Percentiles rank a stretch among this genome's conserved stretches.
Conservation (phyloP, 306 rosid genomes). For the Sicyos edulis region DNA sequence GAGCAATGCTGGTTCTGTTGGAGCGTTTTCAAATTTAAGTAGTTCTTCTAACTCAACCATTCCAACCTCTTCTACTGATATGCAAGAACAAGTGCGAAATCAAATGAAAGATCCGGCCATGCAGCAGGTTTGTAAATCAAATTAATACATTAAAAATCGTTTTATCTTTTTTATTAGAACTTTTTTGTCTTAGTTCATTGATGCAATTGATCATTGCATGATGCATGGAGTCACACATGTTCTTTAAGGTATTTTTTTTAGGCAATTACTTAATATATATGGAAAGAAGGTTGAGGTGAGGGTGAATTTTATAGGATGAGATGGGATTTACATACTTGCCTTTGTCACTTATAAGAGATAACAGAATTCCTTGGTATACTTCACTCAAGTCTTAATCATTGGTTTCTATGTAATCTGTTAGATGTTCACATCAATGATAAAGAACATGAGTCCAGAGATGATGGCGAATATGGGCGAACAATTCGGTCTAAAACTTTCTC, state of each 20-base stretch:
- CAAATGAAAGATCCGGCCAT: constrained; percentile 94
- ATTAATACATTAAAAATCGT: not conserved
- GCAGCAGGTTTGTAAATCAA: constrained; percentile 65
- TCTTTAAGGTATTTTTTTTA: no score
- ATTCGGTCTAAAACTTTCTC: constrained; percentile 80
- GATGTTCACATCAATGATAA: constrained; percentile 49
- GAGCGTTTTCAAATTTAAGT: constrained; percentile 31
- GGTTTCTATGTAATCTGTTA: no score
- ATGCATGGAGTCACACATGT: no score
- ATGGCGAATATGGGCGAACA: constrained; percentile 95
- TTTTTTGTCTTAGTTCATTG: not conserved
- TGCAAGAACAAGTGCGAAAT: constrained; percentile 92
- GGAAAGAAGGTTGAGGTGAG: no score
- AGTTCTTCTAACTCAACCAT: constrained; percentile 48
- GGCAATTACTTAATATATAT: no score
- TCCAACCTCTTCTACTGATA: constrained; percentile 58
- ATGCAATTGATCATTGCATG: not conserved
- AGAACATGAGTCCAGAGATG: constrained; percentile 94
- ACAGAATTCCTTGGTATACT: no score
- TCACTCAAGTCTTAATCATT: no score
- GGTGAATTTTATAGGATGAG: no score
- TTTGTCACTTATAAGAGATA: no score
- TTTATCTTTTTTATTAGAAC: no score
- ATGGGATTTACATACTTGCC: no score
- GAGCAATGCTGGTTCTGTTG: constrained; percentile 47